Conservation (phyloP, 345 rosid species). For the Lenwebbia sp. region DNA sequence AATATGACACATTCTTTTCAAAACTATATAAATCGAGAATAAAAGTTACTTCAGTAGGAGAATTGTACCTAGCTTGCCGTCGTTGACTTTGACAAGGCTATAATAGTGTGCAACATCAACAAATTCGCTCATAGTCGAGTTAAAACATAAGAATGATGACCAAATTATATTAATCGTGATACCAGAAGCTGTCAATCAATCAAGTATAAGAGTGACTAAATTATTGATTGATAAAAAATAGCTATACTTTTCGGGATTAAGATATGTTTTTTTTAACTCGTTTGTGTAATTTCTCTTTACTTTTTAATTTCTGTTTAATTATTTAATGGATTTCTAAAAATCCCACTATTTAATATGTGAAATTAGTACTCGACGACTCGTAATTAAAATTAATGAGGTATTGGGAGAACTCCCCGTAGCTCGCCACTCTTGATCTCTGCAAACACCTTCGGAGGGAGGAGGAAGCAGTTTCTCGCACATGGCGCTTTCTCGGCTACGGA, state of each 20-base stretch:
- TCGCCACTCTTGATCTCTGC: background rate
- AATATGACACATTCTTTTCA: no score
- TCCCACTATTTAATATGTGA: background rate
- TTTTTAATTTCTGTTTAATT: background rate
- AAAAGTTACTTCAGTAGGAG: no score
- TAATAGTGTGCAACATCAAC: no score
- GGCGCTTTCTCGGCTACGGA: conserved; percentile 88
- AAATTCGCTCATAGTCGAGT: no score
- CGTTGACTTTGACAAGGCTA: no score
- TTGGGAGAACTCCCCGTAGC: background rate
- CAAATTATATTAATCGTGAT: background rate
- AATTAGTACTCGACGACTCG: background rate
- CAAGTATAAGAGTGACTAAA: background rate
- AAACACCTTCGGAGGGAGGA: background rate
- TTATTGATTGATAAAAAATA: fast-evolving
- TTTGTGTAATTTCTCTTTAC: no score
- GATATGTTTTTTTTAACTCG: background rate
- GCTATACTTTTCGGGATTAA: background rate
- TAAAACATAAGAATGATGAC: no score
- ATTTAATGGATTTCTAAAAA: background rate
- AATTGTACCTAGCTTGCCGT: no score
- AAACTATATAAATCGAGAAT: no score
- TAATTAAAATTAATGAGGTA: background rate
- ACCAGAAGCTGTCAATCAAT: fast-evolving
- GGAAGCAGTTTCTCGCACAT: conserved; percentile 11